A percentile compares a stretch with the other conserved stretches of the same genome.
Evolutionary conservation across 2,329 filamentous ascomycete genomes (phyloP).

Genomic region (Esteya vermicola): DNA sequence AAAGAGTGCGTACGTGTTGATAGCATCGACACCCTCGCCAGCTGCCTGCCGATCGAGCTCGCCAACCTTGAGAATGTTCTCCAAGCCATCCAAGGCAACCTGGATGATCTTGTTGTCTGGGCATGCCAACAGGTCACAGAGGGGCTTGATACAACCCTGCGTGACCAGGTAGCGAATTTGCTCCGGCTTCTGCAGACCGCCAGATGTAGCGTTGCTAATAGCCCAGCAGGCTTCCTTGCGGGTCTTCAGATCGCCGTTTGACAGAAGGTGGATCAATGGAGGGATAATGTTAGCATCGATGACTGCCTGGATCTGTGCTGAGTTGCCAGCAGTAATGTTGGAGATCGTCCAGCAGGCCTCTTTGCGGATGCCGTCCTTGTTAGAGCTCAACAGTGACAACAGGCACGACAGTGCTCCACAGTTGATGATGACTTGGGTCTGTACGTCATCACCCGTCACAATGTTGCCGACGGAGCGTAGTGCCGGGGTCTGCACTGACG

Average conservation of each 20-base stretch:
- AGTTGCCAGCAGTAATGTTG: conserved; percentile 97
- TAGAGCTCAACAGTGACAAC: conserved; percentile 86
- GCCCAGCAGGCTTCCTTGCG: conserved; percentile 99
- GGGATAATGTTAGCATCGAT: conserved; percentile 96
- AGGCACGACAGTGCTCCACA: conserved; percentile 84
- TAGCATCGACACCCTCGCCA: conserved; percentile 57
- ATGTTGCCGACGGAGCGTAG: conserved; percentile 97
- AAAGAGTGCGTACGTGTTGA: conserved; percentile 95
- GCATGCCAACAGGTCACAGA: conserved; percentile 88
- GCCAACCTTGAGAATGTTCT: conserved; percentile 99
- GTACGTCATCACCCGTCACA: conserved; percentile 94
- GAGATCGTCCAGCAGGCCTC: conserved; percentile 99
- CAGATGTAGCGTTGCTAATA: conserved; percentile 95
- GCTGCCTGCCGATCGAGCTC: conserved; percentile 94
- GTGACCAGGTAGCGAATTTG: conserved; percentile 92
- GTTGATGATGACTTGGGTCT: conserved; percentile 99
- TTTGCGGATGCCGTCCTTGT: conserved; percentile 97
- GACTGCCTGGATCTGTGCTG: conserved; percentile 90
- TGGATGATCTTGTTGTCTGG: conserved; percentile 99
- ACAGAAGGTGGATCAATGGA: conserved; percentile 87
- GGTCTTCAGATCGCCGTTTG: conserved; percentile 96
- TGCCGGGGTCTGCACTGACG: conserved; percentile 93
- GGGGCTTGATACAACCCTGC: conserved; percentile 91
- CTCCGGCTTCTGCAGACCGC: conserved; percentile 94
- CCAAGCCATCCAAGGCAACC: conserved; percentile 88